Evolutionary conservation across 768 basidiomycete genomes (phyloP), one percentile per base, ranked within the genome.

Genomic region (Lentinula aciculospora): DNA sequence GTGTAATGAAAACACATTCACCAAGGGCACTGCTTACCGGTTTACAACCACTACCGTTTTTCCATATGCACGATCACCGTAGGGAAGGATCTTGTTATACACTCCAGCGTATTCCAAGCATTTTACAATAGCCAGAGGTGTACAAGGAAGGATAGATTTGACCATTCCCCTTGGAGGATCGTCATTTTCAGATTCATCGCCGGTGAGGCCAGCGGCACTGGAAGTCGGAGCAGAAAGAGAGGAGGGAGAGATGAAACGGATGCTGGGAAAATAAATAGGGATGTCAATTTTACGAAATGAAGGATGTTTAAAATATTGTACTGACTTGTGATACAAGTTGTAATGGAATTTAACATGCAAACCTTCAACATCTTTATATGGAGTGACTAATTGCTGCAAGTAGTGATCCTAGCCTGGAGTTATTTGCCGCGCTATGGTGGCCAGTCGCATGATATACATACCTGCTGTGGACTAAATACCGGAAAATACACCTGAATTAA

Each of bases 141-240:
- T 99, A 71, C 97, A 99, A 0, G 97, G 97, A 34, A 99, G 82
- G 66, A 99, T 92, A 3, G 94, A 96, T 72, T 98, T 98, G 66
- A 97, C 92, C 57, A 86, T 88, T 23, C 94, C 94, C 0, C 83
- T 71, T 3, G 94, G 93, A 2, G 91, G 85, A 12, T 79, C 72
- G 58, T 93, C 89, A 65, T 74, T 64, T 61, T 76, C 75, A 29
- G 73, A 68, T 40, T 53, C 51, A 23, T 53, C 36, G 4, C 72
- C 67, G 23, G 68, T 58, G 12, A 66, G 62, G 0, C 73, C 68
- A 36, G 49, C 29, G 29, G 49, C 29, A 23, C 29, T 67, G 4
- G 77, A 74, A 15, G 78, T 74, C n/a, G 78, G 72, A 4, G 73
- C 72, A 17, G 76, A 58, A 21, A 97, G 80, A 15, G 89, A 86